These are phyloP conservation scores for Stromatinia cepivora DNA, from an alignment of 2,329 filamentous ascomycete genomes.

Conservation along the genomic window DNA sequence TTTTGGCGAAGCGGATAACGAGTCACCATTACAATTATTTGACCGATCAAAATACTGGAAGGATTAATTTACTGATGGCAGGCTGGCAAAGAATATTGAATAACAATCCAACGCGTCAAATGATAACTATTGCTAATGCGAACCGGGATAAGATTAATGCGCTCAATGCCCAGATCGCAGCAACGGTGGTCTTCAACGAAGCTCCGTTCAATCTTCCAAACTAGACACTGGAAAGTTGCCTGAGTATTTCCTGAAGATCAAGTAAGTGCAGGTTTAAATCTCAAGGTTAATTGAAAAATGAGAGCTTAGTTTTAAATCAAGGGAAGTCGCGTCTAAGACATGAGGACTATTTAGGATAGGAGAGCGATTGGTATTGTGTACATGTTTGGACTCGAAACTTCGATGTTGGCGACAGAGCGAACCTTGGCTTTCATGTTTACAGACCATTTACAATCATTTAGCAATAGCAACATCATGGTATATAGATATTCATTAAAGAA, in stretches of 20 bases:
- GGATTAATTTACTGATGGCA: too few relatives aligned
- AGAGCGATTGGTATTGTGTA: not conserved
- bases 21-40: not conserved
- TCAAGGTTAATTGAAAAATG: not conserved
- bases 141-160: too few relatives aligned
- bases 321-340: not conserved
- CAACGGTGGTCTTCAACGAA: too few relatives aligned
- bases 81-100: not conserved
- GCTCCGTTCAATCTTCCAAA: too few relatives aligned
- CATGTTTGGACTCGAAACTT: not conserved
- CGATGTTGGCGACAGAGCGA: not conserved
- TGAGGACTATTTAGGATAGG: not conserved
- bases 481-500: not conserved
- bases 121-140: too few relatives aligned
- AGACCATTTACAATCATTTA: not conserved
- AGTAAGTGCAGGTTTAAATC: not conserved
- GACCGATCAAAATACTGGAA: not conserved
- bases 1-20: not conserved
- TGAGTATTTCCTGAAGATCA: not conserved
- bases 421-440: not conserved
- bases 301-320: too few relatives aligned
- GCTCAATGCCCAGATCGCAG: too few relatives aligned
- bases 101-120: too few relatives aligned
- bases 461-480: not conserved
- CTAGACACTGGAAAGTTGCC: too few relatives aligned